These are phyloP conservation scores for Fusarium floridanum DNA, from an alignment of 2,329 filamentous ascomycete species.

Conservation along the genomic window DNA sequence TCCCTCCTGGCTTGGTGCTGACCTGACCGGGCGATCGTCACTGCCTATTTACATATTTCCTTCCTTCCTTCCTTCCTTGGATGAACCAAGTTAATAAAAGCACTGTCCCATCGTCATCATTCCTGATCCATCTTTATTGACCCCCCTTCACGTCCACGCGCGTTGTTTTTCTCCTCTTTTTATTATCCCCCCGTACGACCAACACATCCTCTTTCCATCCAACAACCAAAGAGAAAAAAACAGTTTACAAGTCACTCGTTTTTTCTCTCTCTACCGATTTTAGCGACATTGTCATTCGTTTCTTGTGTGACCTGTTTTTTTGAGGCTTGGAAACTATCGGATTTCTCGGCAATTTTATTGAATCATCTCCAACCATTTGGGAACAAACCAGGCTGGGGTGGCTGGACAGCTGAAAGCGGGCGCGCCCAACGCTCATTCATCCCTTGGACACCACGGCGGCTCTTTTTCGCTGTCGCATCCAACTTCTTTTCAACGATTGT, in stretches of 20 bases:
- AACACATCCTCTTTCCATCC: neutral
- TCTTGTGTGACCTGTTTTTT: neutral
- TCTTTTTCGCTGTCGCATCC: neutral
- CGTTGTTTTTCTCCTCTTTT: constrained; percentile 3
- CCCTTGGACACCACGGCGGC: neutral
- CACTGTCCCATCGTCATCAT: constrained; percentile 4
- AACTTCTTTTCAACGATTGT: neutral
- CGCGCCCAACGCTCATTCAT: constrained; percentile 2
- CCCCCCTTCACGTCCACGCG: neutral
- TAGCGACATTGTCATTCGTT: constrained; percentile 16
- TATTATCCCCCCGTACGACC: neutral
- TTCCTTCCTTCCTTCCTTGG: neutral
- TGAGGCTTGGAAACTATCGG: constrained; percentile 4
- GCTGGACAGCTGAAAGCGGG: constrained; percentile 32
- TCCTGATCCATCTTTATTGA: constrained; percentile 6
- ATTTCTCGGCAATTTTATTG: neutral
- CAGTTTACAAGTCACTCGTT: constrained; percentile 11
- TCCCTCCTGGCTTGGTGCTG: constrained; percentile 19
- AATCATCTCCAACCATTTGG: constrained; percentile 11
- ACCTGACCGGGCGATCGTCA: constrained; percentile 27
- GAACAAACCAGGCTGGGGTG: constrained; percentile 16
- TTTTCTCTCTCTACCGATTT: neutral
- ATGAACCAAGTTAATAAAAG: constrained; percentile 17
- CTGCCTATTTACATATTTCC: neutral
- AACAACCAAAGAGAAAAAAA: neutral